Conservation (phyloP, 768 basidiomycete genomes). For the Terana coerulea region DNA sequence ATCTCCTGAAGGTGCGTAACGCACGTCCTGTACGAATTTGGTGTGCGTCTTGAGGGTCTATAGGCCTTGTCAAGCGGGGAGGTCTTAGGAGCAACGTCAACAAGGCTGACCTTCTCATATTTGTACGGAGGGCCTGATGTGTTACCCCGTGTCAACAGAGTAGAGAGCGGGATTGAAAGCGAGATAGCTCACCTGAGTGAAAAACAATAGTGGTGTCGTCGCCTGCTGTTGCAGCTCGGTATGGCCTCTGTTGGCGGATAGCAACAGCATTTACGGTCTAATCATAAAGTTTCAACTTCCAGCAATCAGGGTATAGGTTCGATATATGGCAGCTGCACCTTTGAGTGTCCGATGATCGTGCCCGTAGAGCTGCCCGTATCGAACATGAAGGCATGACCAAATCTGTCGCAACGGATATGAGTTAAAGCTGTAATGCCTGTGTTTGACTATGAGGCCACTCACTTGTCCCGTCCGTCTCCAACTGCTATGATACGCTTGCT, state of each 20-base stretch:
- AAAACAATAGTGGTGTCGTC: constrained; percentile 84
- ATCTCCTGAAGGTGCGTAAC: constrained; percentile 77
- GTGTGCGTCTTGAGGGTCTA: constrained; percentile 85
- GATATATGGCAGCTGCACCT: constrained; percentile 41
- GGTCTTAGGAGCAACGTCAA: not conserved
- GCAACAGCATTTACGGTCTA: constrained; percentile 86
- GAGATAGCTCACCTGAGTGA: constrained; percentile 55
- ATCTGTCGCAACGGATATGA: constrained; percentile 39
- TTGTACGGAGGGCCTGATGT: constrained; percentile 77
- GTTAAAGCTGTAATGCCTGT: not conserved
- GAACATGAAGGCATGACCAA: constrained; percentile 80
- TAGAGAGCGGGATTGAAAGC: not conserved
- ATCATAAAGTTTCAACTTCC: not conserved
- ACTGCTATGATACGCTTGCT: constrained; percentile 94
- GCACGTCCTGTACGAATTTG: constrained; percentile 89
- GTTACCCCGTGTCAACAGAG: not conserved
- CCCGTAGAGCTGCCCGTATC: constrained; percentile 84
- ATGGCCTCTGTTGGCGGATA: constrained; percentile 86
- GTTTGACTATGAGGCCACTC: constrained; percentile 2
- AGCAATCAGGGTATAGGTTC: not conserved
- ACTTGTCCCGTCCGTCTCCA: constrained; percentile 92
- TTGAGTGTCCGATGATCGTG: constrained; percentile 86
- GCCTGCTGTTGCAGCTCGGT: constrained; percentile 82
- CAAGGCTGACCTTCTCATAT: constrained; percentile 79
- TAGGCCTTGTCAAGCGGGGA: not conserved